Conservation (phyloP, 2,329 filamentous ascomycete species). For the Cordyceps farinosa region DNA sequence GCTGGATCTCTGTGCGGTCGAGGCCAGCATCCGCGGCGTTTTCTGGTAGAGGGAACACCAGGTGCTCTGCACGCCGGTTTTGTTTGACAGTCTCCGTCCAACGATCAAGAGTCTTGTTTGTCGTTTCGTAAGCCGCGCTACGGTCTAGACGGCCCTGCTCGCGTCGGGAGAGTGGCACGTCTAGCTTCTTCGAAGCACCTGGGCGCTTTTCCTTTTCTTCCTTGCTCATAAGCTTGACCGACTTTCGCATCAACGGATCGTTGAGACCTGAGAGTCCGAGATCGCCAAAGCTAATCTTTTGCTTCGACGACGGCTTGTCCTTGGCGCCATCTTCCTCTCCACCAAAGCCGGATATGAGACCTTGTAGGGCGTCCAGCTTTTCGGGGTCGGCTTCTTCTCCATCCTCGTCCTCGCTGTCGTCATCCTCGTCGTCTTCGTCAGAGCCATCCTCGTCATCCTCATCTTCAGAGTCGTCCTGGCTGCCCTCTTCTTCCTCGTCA, state of each 20-base stretch:
- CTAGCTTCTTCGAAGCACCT: constrained; percentile 62
- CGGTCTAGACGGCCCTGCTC: constrained; percentile 85
- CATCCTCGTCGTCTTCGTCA: constrained; percentile 46
- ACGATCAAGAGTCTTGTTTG: constrained; percentile 81
- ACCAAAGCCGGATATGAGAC: constrained; percentile 65
- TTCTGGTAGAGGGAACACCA: constrained; percentile 80
- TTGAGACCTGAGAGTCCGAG: constrained; percentile 67
- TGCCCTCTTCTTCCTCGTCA: constrained; percentile 45
- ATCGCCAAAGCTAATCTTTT: constrained; percentile 72
- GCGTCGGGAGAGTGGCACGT: constrained; percentile 76
- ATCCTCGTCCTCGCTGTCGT: constrained; percentile 47
- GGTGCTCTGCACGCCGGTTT: constrained; percentile 85
- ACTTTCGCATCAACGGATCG: constrained; percentile 73
- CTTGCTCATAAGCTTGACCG: constrained; percentile 69
- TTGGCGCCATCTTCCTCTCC: constrained; percentile 53
- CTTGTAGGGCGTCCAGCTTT: constrained; percentile 62
- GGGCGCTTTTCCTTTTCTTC: constrained; percentile 50
- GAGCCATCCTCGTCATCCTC: constrained; percentile 29
- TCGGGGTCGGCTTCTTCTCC: constrained; percentile 52
- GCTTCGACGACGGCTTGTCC: constrained; percentile 45
- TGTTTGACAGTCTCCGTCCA: constrained; percentile 96
- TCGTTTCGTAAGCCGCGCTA: constrained; percentile 79
- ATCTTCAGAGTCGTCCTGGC: constrained; percentile 38
- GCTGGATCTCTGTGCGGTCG: constrained; percentile 59
- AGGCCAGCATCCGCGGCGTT: constrained; percentile 60